phyloP scores from a whole-genome alignment of 441 rosid species.

The Brassica balearica region DNA sequence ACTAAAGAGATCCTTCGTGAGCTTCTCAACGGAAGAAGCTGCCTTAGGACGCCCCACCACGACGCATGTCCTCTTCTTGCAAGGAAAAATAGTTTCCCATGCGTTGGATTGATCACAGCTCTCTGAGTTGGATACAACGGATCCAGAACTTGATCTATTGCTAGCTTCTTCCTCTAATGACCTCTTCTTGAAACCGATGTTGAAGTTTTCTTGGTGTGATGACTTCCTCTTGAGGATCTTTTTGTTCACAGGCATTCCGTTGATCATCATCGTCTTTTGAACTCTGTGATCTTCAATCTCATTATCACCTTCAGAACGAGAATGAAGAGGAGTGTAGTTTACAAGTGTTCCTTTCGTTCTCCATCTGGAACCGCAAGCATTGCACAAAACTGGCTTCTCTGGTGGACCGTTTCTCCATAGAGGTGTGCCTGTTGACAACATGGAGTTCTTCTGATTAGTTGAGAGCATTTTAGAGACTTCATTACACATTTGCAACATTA shows the following conservation, averaged over 20 bases:
- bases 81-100: constrained; percentile 87
- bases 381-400: constrained; percentile 97
- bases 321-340: constrained; percentile 94
- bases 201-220: constrained; percentile 51
- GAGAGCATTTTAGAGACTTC: constrained; percentile 28
- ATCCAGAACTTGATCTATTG: constrained; percentile 95
- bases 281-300: constrained; percentile 67
- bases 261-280: constrained; percentile 49
- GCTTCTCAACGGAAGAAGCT: constrained; percentile 92
- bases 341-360: constrained; percentile 93
- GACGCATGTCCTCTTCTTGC: constrained; percentile 79
- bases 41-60: constrained; percentile 72
- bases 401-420: constrained; percentile 99
- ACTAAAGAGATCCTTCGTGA: constrained; percentile 80
- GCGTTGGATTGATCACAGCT: constrained; percentile 87
- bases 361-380: constrained; percentile 99
- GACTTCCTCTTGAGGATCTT: constrained; percentile 71
- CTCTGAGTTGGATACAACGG: constrained; percentile 94
- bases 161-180: constrained; percentile 68
- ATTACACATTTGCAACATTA: constrained; percentile 10
- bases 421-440: constrained; percentile 66
- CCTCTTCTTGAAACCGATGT: constrained; percentile 62
- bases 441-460: constrained; percentile 11
- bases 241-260: constrained; percentile 62
- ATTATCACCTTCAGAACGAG: constrained; percentile 72